phyloP scores from a whole-genome alignment of 202 grass and related monocot species.

The Digitaria exilis region DNA sequence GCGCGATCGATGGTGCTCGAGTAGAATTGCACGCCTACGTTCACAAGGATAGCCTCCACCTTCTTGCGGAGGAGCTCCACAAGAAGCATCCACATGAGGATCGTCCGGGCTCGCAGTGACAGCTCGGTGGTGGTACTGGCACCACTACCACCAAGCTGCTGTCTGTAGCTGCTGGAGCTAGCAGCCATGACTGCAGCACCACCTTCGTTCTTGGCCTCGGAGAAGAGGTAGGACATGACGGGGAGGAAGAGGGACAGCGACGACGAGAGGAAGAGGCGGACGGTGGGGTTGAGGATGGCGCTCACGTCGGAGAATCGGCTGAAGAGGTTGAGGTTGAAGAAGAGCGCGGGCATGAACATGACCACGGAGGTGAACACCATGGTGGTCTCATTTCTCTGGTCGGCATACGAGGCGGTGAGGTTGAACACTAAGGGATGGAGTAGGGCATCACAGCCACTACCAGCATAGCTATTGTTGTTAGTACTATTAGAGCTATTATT shows the following conservation, averaged over 20 bases:
- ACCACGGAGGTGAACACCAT: not conserved
- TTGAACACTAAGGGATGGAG: not conserved
- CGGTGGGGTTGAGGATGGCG: not conserved
- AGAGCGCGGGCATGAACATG: not conserved
- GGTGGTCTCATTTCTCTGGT: not conserved
- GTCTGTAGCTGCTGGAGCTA: not conserved
- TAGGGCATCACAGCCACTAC: too few species aligned
- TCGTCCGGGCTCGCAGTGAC: too few species aligned
- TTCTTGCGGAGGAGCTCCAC: too few species aligned
- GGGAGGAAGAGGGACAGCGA: not conserved
- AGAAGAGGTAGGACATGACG: not conserved
- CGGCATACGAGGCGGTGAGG: not conserved
- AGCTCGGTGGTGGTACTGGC: too few species aligned
- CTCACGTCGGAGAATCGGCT: not conserved
- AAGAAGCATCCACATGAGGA: too few species aligned
- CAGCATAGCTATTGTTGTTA: too few species aligned
- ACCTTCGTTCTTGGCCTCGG: not conserved
- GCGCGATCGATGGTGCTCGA: not conserved
- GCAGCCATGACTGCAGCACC: not conserved
- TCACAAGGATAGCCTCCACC: too few species aligned
- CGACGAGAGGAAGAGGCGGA: not conserved
- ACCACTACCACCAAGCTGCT: not conserved
- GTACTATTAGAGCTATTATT: too few species aligned
- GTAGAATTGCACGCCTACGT: not conserved
- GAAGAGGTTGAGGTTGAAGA: not conserved